Conservation (phyloP, 768 basidiomycete species). For the Suillus discolor region DNA sequence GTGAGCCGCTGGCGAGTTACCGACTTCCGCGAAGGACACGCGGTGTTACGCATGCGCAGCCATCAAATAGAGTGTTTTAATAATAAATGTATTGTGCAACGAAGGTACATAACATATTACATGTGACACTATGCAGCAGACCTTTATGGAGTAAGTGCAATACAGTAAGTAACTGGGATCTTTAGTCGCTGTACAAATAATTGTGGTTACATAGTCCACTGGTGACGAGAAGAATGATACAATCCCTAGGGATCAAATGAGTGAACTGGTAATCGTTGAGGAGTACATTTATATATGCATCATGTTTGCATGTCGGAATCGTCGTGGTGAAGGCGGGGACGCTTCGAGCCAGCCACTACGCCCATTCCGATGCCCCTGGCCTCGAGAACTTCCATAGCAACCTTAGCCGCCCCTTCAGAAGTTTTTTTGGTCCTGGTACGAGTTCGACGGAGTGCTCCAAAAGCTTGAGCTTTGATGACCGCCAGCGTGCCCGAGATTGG, state of each 20-base stretch:
- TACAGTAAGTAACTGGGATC: slow-evolving; percentile 32
- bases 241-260: slow-evolving; percentile 9
- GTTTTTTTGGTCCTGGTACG: slow-evolving; percentile 73
- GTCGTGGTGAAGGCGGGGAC: slow-evolving; percentile 53
- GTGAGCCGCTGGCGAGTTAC: slow-evolving; percentile 6
- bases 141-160: slow-evolving; percentile 33
- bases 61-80: slow-evolving; percentile 13
- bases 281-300: slow-evolving; percentile 21
- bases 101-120: slow-evolving; percentile 40
- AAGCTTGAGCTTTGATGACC: slow-evolving; percentile 89
- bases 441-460: slow-evolving; percentile 81
- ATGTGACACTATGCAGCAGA: slow-evolving; percentile 38
- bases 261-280: slow-evolving; percentile 3
- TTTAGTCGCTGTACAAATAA: slow-evolving; percentile 28
- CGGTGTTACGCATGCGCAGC: slow-evolving; percentile 6
- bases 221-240: slow-evolving; percentile 8
- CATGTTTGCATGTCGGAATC: slow-evolving; percentile 46
- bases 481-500: slow-evolving; percentile 80
- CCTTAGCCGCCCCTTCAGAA: slow-evolving; percentile 69
- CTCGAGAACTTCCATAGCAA: slow-evolving; percentile 81
- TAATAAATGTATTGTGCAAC: slow-evolving; percentile 22
- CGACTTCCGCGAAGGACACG: slow-evolving; percentile 6
- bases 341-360: slow-evolving; percentile 37
- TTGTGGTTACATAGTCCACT: slow-evolving; percentile 23
- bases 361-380: slow-evolving; percentile 71